These are phyloP conservation scores for Castanea crenata DNA, from an alignment of 306 rosid genomes.

Conservation along the genomic window DNA sequence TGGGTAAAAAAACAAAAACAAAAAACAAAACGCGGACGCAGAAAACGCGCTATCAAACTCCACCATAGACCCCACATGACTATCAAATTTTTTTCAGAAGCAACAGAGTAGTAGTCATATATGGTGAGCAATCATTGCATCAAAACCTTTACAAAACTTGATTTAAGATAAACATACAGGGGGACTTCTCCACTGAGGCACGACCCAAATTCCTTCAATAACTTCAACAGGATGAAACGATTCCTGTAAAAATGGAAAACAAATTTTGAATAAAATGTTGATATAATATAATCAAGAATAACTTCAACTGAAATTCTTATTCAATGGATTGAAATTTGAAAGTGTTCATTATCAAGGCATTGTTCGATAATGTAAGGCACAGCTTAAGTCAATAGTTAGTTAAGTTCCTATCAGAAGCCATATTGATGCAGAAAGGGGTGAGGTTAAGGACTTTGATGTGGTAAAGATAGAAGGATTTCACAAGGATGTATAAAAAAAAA, in stretches of 20 bases:
- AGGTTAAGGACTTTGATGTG: not conserved
- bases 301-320: not conserved
- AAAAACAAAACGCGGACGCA: too few species aligned
- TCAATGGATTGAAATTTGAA: not conserved
- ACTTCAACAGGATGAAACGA: slow-evolving; percentile 68
- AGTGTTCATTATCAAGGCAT: not conserved
- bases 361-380: not conserved
- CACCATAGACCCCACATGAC: too few species aligned
- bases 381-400: not conserved
- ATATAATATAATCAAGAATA: not conserved
- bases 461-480: not conserved
- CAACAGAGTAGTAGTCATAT: slow-evolving; percentile 6
- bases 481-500: not conserved
- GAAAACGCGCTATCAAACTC: too few species aligned
- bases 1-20: too few species aligned
- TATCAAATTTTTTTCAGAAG: slow-evolving; percentile 13
- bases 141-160: not conserved
- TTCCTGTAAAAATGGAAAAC: slow-evolving; percentile 47
- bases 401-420: not conserved
- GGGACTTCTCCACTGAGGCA: slow-evolving; percentile 78
- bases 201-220: slow-evolving; percentile 77
- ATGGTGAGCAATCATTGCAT: not conserved
- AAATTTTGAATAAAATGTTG: not conserved
- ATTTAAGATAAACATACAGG: slow-evolving; percentile 48
- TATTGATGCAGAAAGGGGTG: not conserved